Evolutionary conservation across 257 asterid species (phyloP), one percentile per base, ranked within the genome.

Genomic region (Petunia axillaris): DNA sequence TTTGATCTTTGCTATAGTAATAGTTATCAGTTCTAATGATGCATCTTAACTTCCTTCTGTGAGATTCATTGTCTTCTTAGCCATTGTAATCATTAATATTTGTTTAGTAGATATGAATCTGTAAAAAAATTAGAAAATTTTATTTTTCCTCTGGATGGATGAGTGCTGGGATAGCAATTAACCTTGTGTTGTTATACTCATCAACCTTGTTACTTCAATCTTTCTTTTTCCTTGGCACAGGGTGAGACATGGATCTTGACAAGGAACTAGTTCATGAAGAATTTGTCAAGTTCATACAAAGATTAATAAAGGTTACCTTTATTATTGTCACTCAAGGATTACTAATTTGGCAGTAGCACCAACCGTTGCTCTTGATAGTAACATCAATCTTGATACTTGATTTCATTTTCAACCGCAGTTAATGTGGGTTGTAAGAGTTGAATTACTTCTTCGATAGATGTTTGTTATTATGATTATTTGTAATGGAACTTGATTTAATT

Each of bases 311-410:
- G 79, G 98, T 93, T 76, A 83, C 97, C 6, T 90, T 95, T 85
- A 71, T 87, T 66, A 84, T 82, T 7, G 92, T 93, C 11, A 93
- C 97, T 79, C 95, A 90, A 77, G 95, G 97, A 87, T 95, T 15
- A 75, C 91, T 62, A 77, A 95, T 36, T 80, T 95, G 84, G 99
- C 97, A 36, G 91, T 89, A n/a, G 97, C 98, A 79, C 99, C 99
- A 67, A 87, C 97, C 1, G 85, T 95, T 68, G 99, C 99, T 70
- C 0, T 95, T 82, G 83, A 25, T 25, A 25, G 25, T 25, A 25
- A 25, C 25, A 25, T 25, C 25, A 25, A 25, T 25, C 25, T 25
- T 25, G 25, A 25, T 25, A 25, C 25, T 25, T 25, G 25, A 25
- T 25, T 25, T 25, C 25, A 25, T 25, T 25, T 25, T 25, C 25